Conservation (phyloP, 345 rosid genomes). For the Lepidium sativum region DNA sequence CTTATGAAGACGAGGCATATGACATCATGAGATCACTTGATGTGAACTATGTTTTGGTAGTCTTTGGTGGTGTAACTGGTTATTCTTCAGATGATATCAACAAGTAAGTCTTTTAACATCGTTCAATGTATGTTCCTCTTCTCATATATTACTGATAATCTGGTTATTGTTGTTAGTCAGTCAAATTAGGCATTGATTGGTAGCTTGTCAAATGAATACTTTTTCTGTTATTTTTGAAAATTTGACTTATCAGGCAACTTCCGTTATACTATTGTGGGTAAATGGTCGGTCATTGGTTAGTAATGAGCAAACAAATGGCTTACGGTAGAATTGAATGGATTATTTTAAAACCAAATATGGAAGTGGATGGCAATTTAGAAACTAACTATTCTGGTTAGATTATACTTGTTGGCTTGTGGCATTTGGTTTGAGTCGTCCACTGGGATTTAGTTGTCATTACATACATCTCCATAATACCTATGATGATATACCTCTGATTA, state of each 20-base stretch:
- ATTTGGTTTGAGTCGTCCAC: background rate
- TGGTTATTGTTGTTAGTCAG: background rate
- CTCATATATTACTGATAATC: background rate
- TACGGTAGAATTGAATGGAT: background rate
- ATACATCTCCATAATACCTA: background rate
- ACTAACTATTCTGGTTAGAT: background rate
- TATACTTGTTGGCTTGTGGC: background rate
- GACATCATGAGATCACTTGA: conserved; percentile 95
- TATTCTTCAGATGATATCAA: conserved; percentile 99
- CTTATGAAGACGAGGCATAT: conserved; percentile 92
- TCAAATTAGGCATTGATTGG: background rate
- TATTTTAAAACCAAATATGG: background rate
- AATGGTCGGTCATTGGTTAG: background rate
- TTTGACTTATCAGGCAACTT: background rate
- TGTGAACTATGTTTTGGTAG: conserved; percentile 91
- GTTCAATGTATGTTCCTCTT: background rate
- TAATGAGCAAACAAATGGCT: background rate
- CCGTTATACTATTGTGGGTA: background rate
- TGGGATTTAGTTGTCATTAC: background rate
- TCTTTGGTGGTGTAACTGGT: conserved; percentile 97
- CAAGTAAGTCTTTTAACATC: conserved; percentile 48
- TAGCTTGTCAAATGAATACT: background rate
- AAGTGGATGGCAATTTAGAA: background rate
- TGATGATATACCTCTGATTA: background rate
- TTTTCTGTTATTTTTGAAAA: background rate